These are phyloP conservation scores for Tylopilus intermedius DNA, from an alignment of 768 basidiomycete genomes.

Conservation along the genomic window DNA sequence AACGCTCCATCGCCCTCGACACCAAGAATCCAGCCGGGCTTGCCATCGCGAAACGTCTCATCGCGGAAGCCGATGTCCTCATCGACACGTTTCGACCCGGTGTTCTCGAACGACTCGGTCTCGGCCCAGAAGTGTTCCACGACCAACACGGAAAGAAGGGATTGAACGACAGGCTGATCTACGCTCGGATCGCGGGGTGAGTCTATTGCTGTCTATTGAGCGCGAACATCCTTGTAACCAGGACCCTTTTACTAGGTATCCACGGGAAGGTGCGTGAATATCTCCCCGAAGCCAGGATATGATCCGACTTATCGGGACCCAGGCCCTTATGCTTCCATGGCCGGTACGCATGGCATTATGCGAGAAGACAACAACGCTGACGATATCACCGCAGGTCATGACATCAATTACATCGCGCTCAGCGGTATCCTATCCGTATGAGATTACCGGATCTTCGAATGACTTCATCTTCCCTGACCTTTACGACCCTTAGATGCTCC, in stretches of 20 bases:
- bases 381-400: conserved; percentile 52
- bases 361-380: background rate
- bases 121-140: conserved; percentile 73
- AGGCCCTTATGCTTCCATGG: conserved; percentile 75
- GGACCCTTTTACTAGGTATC: conserved; percentile 41
- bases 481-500: conserved; percentile 49
- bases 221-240: background rate
- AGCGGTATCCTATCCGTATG: conserved; percentile 68
- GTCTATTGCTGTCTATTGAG: conserved; percentile 15
- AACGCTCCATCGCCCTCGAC: conserved; percentile 70
- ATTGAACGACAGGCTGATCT: conserved; percentile 60
- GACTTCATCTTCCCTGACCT: background rate
- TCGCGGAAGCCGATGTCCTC: conserved; percentile 67
- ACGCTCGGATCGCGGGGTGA: conserved; percentile 73
- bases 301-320: conserved; percentile 13
- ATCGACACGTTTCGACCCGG: conserved; percentile 85
- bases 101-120: conserved; percentile 69
- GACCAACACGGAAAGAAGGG: conserved; percentile 41
- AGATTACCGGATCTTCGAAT: conserved; percentile 1
- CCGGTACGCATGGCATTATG: conserved; percentile 42
- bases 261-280: conserved; percentile 46
- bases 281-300: background rate
- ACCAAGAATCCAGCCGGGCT: conserved; percentile 58
- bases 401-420: conserved; percentile 79
- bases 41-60: conserved; percentile 50